Base-by-base conservation (phyloP, 371 early-diverging fungal species). In the Choanephora cucurbitarum region DNA sequence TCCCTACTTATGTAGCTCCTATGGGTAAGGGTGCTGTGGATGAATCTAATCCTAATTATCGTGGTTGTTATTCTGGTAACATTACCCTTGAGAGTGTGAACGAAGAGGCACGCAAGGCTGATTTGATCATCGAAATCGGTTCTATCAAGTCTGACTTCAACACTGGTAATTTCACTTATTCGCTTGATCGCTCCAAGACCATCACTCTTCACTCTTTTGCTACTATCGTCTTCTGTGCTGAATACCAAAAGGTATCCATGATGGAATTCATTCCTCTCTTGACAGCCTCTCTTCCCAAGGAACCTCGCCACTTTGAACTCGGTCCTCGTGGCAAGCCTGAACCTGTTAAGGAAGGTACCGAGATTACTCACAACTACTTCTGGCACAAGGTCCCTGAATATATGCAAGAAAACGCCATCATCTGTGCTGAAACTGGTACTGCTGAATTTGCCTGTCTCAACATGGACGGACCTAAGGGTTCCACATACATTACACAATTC, bases 371-470 rank as follows among this genome's bases (percentile, higher is more conserved):
- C 21, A 63, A 60, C 40, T 77, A 67, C 43, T 64, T 82, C 42
- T 82, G 81, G 80, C 50, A 64, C 46, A 68, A 63, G 45, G 58
- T 77, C 9, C 52, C 61, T 17, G 65, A 72, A 7, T 71, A 62
- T 43, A 57, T 80, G 22, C 62, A 62, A n/a, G 57, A 61, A 13
- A 63, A 67, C 15, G 55, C 70, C 18, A 59, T 79, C 34, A 61
- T 82, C 24, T 64, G 75, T 23, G 75, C 70, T 22, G 83, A 82
- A 57, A 80, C 79, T 21, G 83, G 83, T 55, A 82, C 83, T 19
- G 58, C 77, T 22, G 66, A 57, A 41, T 80, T 79, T 52, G 83
- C 79, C 31, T 59, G 58, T 18, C 58, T 77, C 31, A 73, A 78
- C 41, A 44, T 67, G 53, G 58, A 62, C 13, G 64, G 66, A 17